Evolutionary conservation across 1,284 basidiomycete species (phyloP).

Genomic region (Leccinum pachyderme): DNA sequence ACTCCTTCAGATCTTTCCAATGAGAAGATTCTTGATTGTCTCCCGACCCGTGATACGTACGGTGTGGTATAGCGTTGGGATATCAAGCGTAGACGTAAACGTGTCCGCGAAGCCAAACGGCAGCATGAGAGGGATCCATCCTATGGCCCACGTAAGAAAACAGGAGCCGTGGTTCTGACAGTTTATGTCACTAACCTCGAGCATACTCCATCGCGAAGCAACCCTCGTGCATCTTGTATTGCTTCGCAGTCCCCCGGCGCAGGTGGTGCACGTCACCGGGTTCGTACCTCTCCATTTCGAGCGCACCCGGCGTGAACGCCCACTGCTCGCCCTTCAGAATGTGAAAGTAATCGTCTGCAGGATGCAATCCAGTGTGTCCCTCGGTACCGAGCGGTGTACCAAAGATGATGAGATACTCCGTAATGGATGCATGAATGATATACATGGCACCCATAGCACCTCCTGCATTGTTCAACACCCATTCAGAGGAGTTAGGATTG

Average conservation of each 20-base stretch:
- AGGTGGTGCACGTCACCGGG: conserved; percentile 86
- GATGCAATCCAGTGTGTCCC: conserved; percentile 92
- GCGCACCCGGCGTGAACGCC: conserved; percentile 80
- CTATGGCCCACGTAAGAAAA: conserved; percentile 36
- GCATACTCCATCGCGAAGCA: conserved; percentile 97
- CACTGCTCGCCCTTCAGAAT: conserved; percentile 93
- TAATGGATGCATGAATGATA: conserved; percentile 91
- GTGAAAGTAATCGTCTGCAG: conserved; percentile 97
- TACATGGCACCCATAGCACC: conserved; percentile 99
- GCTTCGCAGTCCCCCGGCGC: conserved; percentile 82
- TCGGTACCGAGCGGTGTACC: conserved; percentile 96
- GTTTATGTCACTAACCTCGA: conserved; percentile 52
- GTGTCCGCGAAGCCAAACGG: conserved; percentile 92
- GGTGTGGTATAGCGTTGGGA: conserved; percentile 82
- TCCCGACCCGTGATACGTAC: conserved; percentile 78
- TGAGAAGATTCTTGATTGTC: conserved; percentile 78
- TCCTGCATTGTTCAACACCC: conserved; percentile 98
- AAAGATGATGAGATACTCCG: conserved; percentile 94
- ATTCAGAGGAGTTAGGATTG: conserved; percentile 71
- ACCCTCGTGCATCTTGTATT: conserved; percentile 96
- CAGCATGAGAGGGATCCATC: conserved; percentile 89
- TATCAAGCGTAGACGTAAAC: conserved; percentile 86
- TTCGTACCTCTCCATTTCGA: conserved; percentile 83
- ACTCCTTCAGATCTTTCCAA: conserved; percentile 74
- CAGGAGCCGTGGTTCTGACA: conserved; percentile 11